A percentile compares a stretch with the other conserved stretches of the same genome.
Conservation (phyloP, 371 early-diverging fungal species). For the Saksenaea oblongispora region DNA sequence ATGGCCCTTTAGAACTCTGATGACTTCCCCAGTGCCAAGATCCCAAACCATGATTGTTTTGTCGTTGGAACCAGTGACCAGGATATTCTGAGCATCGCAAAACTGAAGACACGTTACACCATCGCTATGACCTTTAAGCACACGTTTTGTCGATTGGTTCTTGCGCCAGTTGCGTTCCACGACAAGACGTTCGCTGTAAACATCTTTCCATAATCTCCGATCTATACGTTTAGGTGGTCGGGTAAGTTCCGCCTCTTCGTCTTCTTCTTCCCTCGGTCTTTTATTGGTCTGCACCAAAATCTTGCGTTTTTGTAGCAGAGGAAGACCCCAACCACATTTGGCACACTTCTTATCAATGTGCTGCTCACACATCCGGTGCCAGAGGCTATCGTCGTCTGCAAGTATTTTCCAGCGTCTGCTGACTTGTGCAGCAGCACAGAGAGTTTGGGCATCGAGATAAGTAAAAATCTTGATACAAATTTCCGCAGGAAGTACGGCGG, state of each 20-base stretch:
- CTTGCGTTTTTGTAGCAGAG: conserved; percentile 61
- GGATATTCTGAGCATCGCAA: conserved; percentile 68
- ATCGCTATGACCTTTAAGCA: conserved; percentile 61
- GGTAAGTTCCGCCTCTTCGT: background rate
- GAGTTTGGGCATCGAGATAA: conserved; percentile 87
- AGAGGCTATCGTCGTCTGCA: conserved; percentile 88
- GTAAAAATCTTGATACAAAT: conserved; percentile 79
- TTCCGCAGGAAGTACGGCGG: conserved; percentile 75
- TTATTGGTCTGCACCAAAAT: conserved; percentile 11
- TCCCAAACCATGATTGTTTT: conserved; percentile 84
- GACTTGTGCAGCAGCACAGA: conserved; percentile 90
- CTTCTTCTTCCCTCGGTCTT: conserved; percentile 11
- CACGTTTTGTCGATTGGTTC: conserved; percentile 52
- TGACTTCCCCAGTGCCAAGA: conserved; percentile 70
- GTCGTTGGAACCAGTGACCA: conserved; percentile 86
- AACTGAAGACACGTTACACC: conserved; percentile 82
- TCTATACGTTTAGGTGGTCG: conserved; percentile 22
- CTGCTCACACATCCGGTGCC: conserved; percentile 96
- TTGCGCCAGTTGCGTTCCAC: conserved; percentile 86
- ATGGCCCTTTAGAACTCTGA: conserved; percentile 84
- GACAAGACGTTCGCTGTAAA: conserved; percentile 79
- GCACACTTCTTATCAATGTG: conserved; percentile 94
- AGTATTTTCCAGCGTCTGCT: conserved; percentile 74
- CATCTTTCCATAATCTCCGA: conserved; percentile 76
- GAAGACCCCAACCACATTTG: conserved; percentile 96